Base-by-base conservation (phyloP, 1,284 basidiomycete genomes). In the Psilocybe mexicana region DNA sequence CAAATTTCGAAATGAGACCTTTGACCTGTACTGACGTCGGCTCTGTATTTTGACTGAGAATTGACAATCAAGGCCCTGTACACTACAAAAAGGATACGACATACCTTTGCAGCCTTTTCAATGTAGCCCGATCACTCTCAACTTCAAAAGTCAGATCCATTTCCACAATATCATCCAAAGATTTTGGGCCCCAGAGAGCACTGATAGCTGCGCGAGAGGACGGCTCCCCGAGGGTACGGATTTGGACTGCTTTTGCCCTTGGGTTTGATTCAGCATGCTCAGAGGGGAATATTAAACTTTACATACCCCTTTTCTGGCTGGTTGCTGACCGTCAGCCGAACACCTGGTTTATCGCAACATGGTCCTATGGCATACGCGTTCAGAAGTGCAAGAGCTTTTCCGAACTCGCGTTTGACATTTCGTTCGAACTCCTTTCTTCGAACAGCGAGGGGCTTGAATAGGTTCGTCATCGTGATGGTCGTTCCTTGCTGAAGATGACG, bases 351-450 rank as follows among this genome's bases (percentile, higher is more conserved):
- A 68, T 65, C 57, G 2, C 81, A 74, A 67, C 89, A 86, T 7
- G 93, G 93, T 0, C 95, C 89, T 5, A 99, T 80, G 0, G 95
- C 96, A 71, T 99, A 99, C 0, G 93, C 94, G 55, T 89, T 89
- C 43, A 99, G 73, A 7, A 98, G 77, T 7, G 82, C 80, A 38
- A 98, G 74, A 0, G 92, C 90, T 68, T 97, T 97, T 2, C 85
- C 85, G 69, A 91, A 96, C 68, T 99, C 96, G 43, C 95, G 86
- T 71, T 97, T 98, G 3, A 83, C 79, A 63, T 96, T 96, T 57
- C 93, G 83, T 68, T 95, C 89, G 47, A 98, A 84, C 68, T 98
- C 96, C 69, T 96, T 96, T 6, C 94, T 80, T 2, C 97, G 84
- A 2, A 99, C 97, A 0, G 97, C 94, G 0, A 98, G 80, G 0